Percentiles rank a stretch among this genome's conserved stretches.
These are phyloP conservation scores for Aspergillus nidulans DNA, from an alignment of 495 filamentous ascomycete genomes.

Conservation along the genomic window DNA sequence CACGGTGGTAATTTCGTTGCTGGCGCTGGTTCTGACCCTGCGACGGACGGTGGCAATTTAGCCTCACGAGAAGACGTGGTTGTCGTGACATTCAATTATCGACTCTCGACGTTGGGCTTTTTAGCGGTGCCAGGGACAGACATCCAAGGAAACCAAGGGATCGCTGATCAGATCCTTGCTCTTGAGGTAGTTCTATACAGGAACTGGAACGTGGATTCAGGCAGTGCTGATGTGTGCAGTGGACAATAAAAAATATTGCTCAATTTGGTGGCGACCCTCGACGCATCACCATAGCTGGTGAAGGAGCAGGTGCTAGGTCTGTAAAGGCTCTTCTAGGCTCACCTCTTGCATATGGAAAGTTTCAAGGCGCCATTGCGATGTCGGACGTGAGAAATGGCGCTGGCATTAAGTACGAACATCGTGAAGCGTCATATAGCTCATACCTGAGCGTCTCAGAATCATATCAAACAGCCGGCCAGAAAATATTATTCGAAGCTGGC, in stretches of 20 bases:
- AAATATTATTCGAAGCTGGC: conserved; percentile 31
- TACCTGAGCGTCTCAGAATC: conserved; percentile 37
- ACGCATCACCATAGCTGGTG: conserved; percentile 17
- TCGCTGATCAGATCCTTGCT: conserved; percentile 32
- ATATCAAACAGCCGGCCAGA: conserved; percentile 30
- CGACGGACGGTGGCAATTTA: conserved; percentile 33
- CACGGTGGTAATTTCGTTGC: conserved; percentile 38
- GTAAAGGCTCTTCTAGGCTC: conserved; percentile 17
- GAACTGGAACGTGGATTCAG: background rate
- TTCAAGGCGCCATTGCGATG: conserved; percentile 37
- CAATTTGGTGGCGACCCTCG: conserved; percentile 33
- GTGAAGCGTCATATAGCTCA: conserved; percentile 2
- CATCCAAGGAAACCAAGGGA: conserved; percentile 29
- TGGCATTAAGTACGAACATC: conserved; percentile 29
- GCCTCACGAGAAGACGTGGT: conserved; percentile 40
- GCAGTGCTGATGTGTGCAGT: conserved; percentile 12
- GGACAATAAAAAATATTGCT: conserved; percentile 30
- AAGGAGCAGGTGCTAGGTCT: conserved; percentile 22
- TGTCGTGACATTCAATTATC: conserved; percentile 37
- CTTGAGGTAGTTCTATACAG: conserved; percentile 24
- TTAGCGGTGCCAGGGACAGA: conserved; percentile 24
- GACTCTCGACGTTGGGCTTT: conserved; percentile 36
- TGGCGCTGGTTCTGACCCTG: conserved; percentile 29
- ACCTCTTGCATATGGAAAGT: conserved; percentile 31
- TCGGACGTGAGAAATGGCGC: conserved; percentile 38